Evolutionary conservation across 345 rosid genomes (phyloP), one percentile per base, ranked within the genome.

Genomic region (Sonneratia alba): DNA sequence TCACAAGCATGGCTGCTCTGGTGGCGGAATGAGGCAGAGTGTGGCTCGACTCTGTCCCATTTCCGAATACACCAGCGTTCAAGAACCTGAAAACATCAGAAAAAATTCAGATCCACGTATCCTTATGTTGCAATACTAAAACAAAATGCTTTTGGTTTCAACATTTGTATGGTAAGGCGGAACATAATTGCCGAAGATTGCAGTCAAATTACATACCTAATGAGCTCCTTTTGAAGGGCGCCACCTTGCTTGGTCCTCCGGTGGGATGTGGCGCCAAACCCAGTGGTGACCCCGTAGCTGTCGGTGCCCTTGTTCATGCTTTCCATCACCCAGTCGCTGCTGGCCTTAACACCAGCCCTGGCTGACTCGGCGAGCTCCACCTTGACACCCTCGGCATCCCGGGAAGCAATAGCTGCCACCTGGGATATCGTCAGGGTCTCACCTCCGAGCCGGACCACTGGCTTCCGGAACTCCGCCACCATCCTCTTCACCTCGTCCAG

Each of bases 401-500:
- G 74, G 9, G 73, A 36, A 8, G 95, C 85, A 6, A 91, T 81
- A 15, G 91, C 91, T 0, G 94, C 94, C 38, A 93, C 97, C 75
- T 93, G 94, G 3, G 90, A 86, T 21, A 93, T 83, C 22, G 96
- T 93, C 83, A 91, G 56, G 42, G 82, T 89, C 82, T 91, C 86
- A 0, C 97, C 98, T 0, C 97, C 97, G 12, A 93, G 80, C 75
- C 68, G 76, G 72, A 93, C 96, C 69, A 74, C 68, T 0, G 85
- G 85, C 77, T 83, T 83, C 78, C 91, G 79, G 66, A 75, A 89
- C 77, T 93, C 92, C 6, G 73, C 81, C 70, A 93, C 92, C 97
- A 91, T 91, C 16, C 83, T 74, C 70, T 81, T 87, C 76, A 93
- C 98, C 75, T 93, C 94, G 24, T 91, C 96, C 67, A 93, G 82